Base-by-base conservation (phyloP, 73 alveolate species). In the Paramecium tetraurelia region DNA sequence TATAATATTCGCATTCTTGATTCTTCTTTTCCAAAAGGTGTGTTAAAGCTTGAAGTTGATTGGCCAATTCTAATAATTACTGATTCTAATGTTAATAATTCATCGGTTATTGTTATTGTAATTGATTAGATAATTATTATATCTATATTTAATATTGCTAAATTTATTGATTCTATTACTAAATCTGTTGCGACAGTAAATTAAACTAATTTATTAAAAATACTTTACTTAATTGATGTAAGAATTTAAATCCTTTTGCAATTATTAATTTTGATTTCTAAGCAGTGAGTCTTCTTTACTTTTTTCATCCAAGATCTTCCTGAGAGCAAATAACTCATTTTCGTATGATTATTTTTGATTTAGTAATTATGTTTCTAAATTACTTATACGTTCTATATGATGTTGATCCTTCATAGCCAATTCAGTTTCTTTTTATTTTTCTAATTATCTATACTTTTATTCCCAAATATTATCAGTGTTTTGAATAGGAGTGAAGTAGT, bases 401-500 rank as follows among this genome's bases (percentile, higher is more conserved):
- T 72, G 86, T 72, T 72, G 16, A 36, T 33, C 59, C n/a, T 72
- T 72, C 53, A 72, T 72, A 16, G 57, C 5, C 7, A 72, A 43
- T 72, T 72, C 86, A 72, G 59, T n/a, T 72, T 72, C 86, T 36
- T 72, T 72, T 27, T 72, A 72, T 72, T 72, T 72, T 40, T 72
- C 86, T 72, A 72, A 72, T 36, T 72, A 35, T 12, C 16, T 72
- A 72, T 33, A 72, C 38, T 72, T 72, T 72, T 72, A 72, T 72
- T 72, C 86, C 86, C 86, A 72, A 36, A 36, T 33, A 33, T 27
- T 31, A 63, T 63, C 84, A 0, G 10, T 27, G 29, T 27, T 31
- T 63, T 63, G 12, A 31, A 5, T 63, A 12, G 84, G 84, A 63
- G 84, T 63, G 14, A 22, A 63, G 11, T 63, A 63, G 24, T 63